phyloP scores from a whole-genome alignment of 2,329 filamentous ascomycete species.

The Thermothelomyces thermophilus region DNA sequence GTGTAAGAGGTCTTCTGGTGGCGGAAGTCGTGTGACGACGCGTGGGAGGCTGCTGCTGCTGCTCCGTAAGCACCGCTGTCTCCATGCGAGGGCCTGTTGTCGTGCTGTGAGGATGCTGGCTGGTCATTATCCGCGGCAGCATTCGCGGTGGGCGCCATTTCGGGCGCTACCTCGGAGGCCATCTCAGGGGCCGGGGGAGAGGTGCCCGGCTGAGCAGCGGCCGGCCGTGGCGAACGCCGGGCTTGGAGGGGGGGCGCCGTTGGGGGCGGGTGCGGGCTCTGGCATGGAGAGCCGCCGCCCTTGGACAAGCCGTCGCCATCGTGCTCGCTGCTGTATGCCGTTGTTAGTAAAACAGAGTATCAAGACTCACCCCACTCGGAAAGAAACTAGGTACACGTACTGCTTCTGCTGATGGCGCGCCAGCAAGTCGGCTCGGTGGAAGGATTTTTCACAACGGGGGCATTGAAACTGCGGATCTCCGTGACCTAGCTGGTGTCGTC shows the following conservation, averaged over 20 bases:
- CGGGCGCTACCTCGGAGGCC: neutral
- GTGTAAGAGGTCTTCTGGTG: constrained; percentile 12
- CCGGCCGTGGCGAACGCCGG: constrained; percentile 2
- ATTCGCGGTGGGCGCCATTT: constrained; percentile 12
- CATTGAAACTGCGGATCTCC: constrained; percentile 48
- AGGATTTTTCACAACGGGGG: constrained; percentile 49
- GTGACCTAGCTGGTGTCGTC: constrained; percentile 56
- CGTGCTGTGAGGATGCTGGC: constrained; percentile 9
- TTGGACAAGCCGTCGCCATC: constrained; percentile 37
- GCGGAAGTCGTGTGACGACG: constrained; percentile 8
- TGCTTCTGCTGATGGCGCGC: constrained; percentile 50
- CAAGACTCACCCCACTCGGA: neutral
- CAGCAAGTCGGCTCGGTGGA: constrained; percentile 53
- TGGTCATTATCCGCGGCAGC: constrained; percentile 7
- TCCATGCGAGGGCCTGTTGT: constrained; percentile 3
- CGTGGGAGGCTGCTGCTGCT: neutral
- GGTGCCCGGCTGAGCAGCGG: constrained; percentile 1
- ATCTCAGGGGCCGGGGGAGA: constrained; percentile 9
- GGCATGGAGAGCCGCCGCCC: constrained; percentile 22
- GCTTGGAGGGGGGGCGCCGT: constrained; percentile 16
- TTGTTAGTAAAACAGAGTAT: constrained; percentile 11
- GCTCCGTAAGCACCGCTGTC: no score
- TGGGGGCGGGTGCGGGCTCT: constrained; percentile 27
- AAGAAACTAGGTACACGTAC: constrained; percentile 30
- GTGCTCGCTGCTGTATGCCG: constrained; percentile 33